These are phyloP conservation scores for Fusarium verticillioides DNA, from an alignment of 2,329 filamentous ascomycete genomes.

Conservation along the genomic window DNA sequence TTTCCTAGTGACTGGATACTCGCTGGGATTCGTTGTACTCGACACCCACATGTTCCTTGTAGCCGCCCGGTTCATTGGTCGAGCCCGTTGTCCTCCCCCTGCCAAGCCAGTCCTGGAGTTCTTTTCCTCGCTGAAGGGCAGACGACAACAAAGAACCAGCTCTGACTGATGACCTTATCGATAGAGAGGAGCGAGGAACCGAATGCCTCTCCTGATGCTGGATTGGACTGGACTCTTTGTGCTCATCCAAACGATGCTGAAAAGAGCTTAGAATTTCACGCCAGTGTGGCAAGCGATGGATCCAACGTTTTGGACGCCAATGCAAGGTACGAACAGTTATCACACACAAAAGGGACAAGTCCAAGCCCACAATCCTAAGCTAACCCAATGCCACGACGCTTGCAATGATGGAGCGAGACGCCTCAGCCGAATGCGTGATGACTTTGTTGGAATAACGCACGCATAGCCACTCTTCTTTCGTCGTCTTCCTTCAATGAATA, in stretches of 20 bases:
- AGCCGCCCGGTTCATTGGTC: conserved; percentile 39
- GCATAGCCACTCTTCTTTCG: conserved; percentile 11
- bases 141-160: conserved; percentile 16
- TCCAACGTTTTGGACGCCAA: conserved; percentile 23
- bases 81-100: conserved; percentile 32
- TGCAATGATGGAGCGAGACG: conserved; percentile 27
- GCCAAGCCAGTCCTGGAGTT: conserved; percentile 36
- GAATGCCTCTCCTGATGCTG: conserved; percentile 2
- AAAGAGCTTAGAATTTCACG: conserved; percentile 26
- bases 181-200: conserved; percentile 13
- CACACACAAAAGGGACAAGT: conserved; percentile 31
- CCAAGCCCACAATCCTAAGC: not conserved
- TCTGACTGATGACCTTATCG: conserved; percentile 18
- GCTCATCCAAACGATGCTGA: conserved; percentile 28
- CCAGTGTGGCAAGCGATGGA: conserved; percentile 23
- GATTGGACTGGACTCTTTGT: conserved; percentile 33
- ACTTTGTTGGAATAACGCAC: conserved; percentile 7
- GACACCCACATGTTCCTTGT: conserved; percentile 17
- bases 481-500: not conserved
- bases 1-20: conserved; percentile 17
- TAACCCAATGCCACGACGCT: conserved; percentile 30
- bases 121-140: conserved; percentile 8
- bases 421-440: conserved; percentile 29
- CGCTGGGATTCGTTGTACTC: conserved; percentile 27
- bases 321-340: conserved; percentile 39